These are phyloP conservation scores for Backusella tuberculispora DNA, from an alignment of 192 early-diverging fungal genomes.

Conservation along the genomic window DNA sequence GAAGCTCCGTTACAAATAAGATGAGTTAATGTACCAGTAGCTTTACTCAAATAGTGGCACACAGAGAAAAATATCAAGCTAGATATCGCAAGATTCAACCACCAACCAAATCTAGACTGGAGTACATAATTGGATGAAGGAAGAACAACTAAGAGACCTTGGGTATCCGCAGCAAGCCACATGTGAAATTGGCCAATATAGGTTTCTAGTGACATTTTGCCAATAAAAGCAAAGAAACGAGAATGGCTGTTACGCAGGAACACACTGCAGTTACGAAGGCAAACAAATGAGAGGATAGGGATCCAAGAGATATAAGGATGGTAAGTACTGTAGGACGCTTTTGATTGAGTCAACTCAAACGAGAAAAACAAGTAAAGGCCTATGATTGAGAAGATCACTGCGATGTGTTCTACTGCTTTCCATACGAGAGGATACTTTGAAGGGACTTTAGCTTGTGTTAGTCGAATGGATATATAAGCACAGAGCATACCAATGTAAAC, in stretches of 20 bases:
- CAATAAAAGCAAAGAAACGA: conserved; percentile 59
- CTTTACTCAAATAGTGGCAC: conserved; percentile 49
- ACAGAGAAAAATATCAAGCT: conserved; percentile 55
- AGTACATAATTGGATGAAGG: conserved; percentile 46
- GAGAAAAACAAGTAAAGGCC: conserved; percentile 56
- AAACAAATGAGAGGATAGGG: conserved; percentile 63
- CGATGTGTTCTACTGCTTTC: conserved; percentile 39
- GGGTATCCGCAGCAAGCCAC: conserved; percentile 77
- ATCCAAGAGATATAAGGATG: conserved; percentile 71
- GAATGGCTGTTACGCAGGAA: conserved; percentile 58
- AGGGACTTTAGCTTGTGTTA: conserved; percentile 41
- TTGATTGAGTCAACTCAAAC: conserved; percentile 56
- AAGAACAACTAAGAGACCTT: conserved; percentile 65
- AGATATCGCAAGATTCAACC: conserved; percentile 50
- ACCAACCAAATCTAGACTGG: conserved; percentile 45
- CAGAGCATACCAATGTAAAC: conserved; percentile 71
- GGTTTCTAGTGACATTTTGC: conserved; percentile 70
- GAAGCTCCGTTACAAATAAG: conserved; percentile 25
- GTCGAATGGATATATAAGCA: conserved; percentile 54
- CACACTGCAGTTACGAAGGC: conserved; percentile 67
- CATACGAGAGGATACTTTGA: conserved; percentile 42
- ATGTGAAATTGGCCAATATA: conserved; percentile 83
- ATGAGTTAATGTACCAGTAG: conserved; percentile 44
- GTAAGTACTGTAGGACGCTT: conserved; percentile 65
- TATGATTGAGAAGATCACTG: conserved; percentile 41